These are phyloP conservation scores for Euphorbia pulcherrima DNA, from an alignment of 345 rosid species.

Conservation along the genomic window DNA sequence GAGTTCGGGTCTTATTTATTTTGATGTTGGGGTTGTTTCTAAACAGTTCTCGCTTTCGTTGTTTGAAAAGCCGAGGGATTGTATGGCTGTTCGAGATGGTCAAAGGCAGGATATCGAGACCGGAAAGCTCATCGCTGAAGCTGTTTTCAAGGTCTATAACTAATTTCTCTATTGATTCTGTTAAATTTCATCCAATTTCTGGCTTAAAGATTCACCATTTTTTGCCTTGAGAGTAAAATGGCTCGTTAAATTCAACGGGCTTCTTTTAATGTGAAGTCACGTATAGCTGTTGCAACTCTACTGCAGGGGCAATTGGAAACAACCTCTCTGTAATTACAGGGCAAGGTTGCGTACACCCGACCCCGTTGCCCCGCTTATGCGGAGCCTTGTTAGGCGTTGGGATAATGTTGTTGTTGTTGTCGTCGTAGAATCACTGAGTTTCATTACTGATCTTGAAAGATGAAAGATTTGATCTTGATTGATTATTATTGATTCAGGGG, in stretches of 20 bases:
- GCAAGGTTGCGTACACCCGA: too few relatives aligned
- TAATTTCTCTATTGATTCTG: not conserved
- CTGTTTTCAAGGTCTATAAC: slow-evolving; percentile 35
- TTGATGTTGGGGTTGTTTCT: slow-evolving; percentile 78
- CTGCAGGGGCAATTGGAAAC: too few relatives aligned
- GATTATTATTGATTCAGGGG: not conserved
- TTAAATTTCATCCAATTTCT: not conserved
- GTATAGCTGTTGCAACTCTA: too few relatives aligned
- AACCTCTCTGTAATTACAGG: too few relatives aligned
- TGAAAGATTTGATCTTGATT: not conserved
- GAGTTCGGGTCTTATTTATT: slow-evolving; percentile 78
- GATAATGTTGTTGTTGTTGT: too few relatives aligned
- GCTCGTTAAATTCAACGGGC: too few relatives aligned
- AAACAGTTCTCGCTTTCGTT: slow-evolving; percentile 82
- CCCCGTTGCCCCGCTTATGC: too few relatives aligned
- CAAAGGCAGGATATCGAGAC: slow-evolving; percentile 2
- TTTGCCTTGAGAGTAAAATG: too few relatives aligned
- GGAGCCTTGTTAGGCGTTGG: too few relatives aligned
- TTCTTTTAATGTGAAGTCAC: too few relatives aligned
- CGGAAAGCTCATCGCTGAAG: slow-evolving; percentile 18
- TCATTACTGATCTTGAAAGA: not conserved
- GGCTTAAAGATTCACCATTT: too few relatives aligned
- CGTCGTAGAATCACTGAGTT: not conserved
- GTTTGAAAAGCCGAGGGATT: slow-evolving; percentile 79
- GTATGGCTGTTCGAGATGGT: slow-evolving; percentile 39